Base-by-base conservation (phyloP, 116 monocot species). In the Phalaenopsis hybrid region DNA sequence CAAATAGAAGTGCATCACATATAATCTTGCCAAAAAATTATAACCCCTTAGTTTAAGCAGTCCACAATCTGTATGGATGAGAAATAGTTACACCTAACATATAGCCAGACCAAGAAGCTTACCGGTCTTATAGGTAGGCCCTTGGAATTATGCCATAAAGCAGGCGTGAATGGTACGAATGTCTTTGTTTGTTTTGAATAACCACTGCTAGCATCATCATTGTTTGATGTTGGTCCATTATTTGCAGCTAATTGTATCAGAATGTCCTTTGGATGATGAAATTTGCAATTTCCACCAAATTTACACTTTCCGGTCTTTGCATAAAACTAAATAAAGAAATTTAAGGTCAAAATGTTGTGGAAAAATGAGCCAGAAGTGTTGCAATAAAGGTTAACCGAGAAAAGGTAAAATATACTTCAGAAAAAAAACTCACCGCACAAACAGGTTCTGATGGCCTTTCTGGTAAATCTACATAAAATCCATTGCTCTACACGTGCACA, bases 251-350 rank as follows among this genome's bases (percentile, higher is more conserved):
- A 37, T 76, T 85, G 82, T 55, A 88, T 78, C 67, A 91, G 88
- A 84, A 90, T 28, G 88, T 94, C 91, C 84, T 94, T 97, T 20
- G 97, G 97, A 80, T 97, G 97, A 89, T 97, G 51, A 83, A 90
- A 97, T 84, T 91, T 94, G 81, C 97, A 97, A 45, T 74, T 94
- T 49, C 85, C 85, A 74, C 97, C 94, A 91, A 93, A 97, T 73
- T 89, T 97, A 78, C 97, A 97, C 78, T 73, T 92, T 45, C 94
- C 97, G 83, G 94, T 94, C 80, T 94, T 97, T 37, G 84, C 79
- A 85, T 92, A 97, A 81, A 86, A 97, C 97, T 97, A 88, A 12
- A 70, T 20, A 49, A 82, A 17, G 44, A 20, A 48, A 78, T 58
- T 41, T 15, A 83, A 74, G 10, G 44, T 8, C 28, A 83, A 2